Conservation (phyloP, 1,139 yeast genomes). For the Yamadazyma triangularis region DNA sequence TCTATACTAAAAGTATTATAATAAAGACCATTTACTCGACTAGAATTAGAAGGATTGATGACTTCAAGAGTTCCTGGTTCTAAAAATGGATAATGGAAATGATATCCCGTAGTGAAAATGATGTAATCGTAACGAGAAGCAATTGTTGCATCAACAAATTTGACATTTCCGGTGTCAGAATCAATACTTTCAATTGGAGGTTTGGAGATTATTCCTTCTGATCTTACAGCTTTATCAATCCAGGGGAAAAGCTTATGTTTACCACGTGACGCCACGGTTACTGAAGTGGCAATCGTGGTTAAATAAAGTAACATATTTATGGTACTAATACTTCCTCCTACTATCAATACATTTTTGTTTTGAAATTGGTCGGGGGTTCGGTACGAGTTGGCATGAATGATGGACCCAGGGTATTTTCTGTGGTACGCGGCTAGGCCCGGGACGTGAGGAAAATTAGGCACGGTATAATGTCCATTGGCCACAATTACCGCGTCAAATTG, state of each 20-base stretch:
- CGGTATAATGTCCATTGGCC: constrained; percentile 53
- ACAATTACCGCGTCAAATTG: constrained; percentile 48
- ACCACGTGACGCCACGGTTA: constrained; percentile 33
- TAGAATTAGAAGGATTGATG: constrained; percentile 20
- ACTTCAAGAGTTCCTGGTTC: constrained; percentile 16
- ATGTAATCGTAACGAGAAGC: constrained; percentile 24
- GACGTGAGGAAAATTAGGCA: constrained; percentile 45
- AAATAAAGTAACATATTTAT: constrained; percentile 50
- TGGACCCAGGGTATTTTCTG: constrained; percentile 37
- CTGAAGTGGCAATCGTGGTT: constrained; percentile 35
- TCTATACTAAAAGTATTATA: constrained; percentile 33
- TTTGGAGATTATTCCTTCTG: constrained; percentile 31
- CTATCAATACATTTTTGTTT: constrained; percentile 39
- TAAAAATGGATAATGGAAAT: constrained; percentile 32
- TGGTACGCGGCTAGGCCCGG: constrained; percentile 52
- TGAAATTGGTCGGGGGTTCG: constrained; percentile 44
- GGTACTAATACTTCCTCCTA: constrained; percentile 51
- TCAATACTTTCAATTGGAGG: constrained; percentile 24
- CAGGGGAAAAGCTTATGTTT: constrained; percentile 24
- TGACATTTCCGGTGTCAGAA: constrained; percentile 20
- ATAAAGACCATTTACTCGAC: constrained; percentile 33
- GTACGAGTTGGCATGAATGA: constrained; percentile 59
- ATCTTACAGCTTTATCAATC: constrained; percentile 32
- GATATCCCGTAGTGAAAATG: constrained; percentile 35
- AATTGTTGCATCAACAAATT: constrained; percentile 24